These are phyloP conservation scores for Penicillium turbatum DNA, from an alignment of 495 filamentous ascomycete species.

Conservation along the genomic window DNA sequence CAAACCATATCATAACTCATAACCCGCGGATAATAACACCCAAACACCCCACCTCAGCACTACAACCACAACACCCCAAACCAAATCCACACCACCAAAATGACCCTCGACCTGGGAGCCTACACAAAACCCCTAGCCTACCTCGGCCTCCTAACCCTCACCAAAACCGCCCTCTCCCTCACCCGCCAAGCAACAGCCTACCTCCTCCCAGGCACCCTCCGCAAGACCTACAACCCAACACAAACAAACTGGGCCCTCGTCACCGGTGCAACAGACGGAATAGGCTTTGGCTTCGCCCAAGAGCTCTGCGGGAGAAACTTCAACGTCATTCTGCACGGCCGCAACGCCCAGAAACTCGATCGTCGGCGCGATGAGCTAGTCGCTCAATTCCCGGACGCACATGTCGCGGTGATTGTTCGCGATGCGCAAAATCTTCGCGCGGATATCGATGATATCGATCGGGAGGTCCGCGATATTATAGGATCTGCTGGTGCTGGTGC, in stretches of 20 bases:
- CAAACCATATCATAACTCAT: no score
- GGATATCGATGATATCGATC: constrained; percentile 18
- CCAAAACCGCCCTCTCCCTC: constrained; percentile 12
- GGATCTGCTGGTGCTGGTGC: constrained; percentile 4
- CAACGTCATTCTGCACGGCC: constrained; percentile 55
- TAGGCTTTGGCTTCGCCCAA: constrained; percentile 48
- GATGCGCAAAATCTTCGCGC: constrained; percentile 27
- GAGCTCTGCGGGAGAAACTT: constrained; percentile 53
- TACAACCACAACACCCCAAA: background rate
- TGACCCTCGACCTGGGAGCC: background rate
- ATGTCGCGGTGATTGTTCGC: constrained; percentile 24
- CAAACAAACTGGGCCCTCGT: constrained; percentile 51
- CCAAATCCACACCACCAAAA: background rate
- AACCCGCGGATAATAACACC: no score
- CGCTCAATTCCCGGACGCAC: constrained; percentile 26
- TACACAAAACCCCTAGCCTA: constrained; percentile 10
- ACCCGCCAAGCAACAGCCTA: constrained; percentile 20
- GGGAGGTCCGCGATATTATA: constrained; percentile 15
- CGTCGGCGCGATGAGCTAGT: constrained; percentile 24
- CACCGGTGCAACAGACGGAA: constrained; percentile 57
- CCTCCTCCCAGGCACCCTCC: constrained; percentile 16
- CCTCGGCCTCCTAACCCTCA: constrained; percentile 17
- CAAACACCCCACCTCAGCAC: no score
- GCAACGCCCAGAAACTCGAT: constrained; percentile 45
- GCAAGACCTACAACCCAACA: constrained; percentile 16